Percentiles rank a stretch among this genome's conserved stretches.
phyloP scores from a whole-genome alignment of 768 basidiomycete species.

The Melanogaster broomeanus region DNA sequence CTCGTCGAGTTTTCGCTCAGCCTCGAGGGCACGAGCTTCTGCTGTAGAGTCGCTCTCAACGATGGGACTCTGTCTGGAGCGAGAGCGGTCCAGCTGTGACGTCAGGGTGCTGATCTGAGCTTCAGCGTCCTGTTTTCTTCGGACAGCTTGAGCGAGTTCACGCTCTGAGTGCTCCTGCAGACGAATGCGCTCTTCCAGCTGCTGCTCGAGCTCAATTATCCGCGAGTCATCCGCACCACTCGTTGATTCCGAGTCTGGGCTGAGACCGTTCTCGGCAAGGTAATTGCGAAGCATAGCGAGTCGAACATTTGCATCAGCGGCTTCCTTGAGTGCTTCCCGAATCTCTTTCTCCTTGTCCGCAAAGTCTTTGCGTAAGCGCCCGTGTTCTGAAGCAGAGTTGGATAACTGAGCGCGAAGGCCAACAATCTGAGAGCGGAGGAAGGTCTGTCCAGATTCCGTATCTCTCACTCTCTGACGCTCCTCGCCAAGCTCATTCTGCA shows the following conservation, averaged over 20 bases:
- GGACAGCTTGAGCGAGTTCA: conserved; percentile 65
- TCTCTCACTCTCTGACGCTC: conserved; percentile 68
- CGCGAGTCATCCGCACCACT: conserved; percentile 38
- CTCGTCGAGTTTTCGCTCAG: conserved; percentile 79
- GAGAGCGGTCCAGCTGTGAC: conserved; percentile 64
- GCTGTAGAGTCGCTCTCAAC: conserved; percentile 37
- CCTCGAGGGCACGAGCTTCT: conserved; percentile 58
- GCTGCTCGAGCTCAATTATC: conserved; percentile 76
- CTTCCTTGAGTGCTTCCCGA: conserved; percentile 61
- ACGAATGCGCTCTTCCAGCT: conserved; percentile 71
- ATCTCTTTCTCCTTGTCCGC: conserved; percentile 65
- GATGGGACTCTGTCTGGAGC: conserved; percentile 56
- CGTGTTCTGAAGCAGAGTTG: conserved; percentile 65
- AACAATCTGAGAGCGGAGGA: conserved; percentile 71
- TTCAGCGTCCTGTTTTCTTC: conserved; percentile 75
- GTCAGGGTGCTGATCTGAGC: conserved; percentile 64
- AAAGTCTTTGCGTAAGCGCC: conserved; percentile 69
- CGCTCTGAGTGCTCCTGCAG: conserved; percentile 75
- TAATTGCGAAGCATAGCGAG: conserved; percentile 81
- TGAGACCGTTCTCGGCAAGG: conserved; percentile 85
- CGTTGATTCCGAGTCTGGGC: conserved; percentile 68
- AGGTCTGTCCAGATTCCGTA: conserved; percentile 61
- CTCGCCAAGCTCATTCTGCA: conserved; percentile 61
- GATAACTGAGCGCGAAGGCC: conserved; percentile 75
- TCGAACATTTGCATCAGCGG: conserved; percentile 70